phyloP scores from a whole-genome alignment of 179 eudicot genomes.

The Beta macrorhiza region DNA sequence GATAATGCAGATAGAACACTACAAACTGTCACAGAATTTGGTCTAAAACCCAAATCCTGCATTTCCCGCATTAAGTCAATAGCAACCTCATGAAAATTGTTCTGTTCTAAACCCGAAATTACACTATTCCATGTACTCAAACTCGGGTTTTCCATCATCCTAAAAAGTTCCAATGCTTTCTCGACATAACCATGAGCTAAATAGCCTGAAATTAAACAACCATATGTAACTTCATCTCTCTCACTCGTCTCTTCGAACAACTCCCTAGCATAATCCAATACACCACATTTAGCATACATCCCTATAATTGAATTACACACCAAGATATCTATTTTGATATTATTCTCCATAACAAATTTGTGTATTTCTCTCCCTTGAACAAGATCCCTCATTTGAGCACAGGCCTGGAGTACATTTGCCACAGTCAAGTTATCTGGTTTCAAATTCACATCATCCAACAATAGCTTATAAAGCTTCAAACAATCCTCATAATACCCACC shows the following conservation, averaged over 20 bases:
- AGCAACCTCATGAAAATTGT: slow-evolving; percentile 41
- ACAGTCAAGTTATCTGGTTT: slow-evolving; percentile 50
- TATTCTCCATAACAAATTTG: slow-evolving; percentile 35
- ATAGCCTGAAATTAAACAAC: slow-evolving; percentile 59
- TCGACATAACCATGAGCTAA: slow-evolving; percentile 64
- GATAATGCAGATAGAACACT: slow-evolving; percentile 57
- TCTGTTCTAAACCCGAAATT: slow-evolving; percentile 57
- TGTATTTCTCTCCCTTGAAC: slow-evolving; percentile 56
- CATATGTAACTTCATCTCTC: slow-evolving; percentile 60
- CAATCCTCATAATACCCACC: slow-evolving; percentile 60
- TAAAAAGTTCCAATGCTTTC: slow-evolving; percentile 49
- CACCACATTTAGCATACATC: slow-evolving; percentile 68
- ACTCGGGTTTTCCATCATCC: slow-evolving; percentile 41
- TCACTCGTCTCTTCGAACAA: slow-evolving; percentile 57
- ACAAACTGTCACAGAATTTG: slow-evolving; percentile 57
- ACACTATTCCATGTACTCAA: slow-evolving; percentile 67
- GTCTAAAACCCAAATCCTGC: slow-evolving; percentile 44
- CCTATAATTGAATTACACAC: slow-evolving; percentile 54
- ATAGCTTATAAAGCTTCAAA: slow-evolving; percentile 40
- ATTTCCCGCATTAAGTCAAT: slow-evolving; percentile 43
- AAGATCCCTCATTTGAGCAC: slow-evolving; percentile 60
- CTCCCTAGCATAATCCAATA: slow-evolving; percentile 64
- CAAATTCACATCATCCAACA: slow-evolving; percentile 33
- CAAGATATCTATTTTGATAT: slow-evolving; percentile 45
- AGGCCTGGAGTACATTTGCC: slow-evolving; percentile 57